Evolutionary conservation across 805 yeast species (phyloP).

Genomic region (Naumovozyma dairenensis): DNA sequence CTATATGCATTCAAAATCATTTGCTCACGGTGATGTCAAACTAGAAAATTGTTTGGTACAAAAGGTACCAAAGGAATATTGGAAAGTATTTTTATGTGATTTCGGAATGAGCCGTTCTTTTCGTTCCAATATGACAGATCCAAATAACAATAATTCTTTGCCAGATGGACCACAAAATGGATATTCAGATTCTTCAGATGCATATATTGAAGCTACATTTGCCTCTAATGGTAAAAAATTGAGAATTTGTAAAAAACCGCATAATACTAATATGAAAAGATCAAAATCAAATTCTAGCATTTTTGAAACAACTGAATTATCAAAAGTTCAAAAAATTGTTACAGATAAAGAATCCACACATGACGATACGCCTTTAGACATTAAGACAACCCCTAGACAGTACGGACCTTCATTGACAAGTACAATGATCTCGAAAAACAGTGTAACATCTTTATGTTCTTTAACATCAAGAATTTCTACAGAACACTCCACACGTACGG

Average conservation of each 20-base stretch:
- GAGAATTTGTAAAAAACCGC: not conserved
- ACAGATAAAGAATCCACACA: slow-evolving; percentile 23
- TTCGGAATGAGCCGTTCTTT: slow-evolving; percentile 65
- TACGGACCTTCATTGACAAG: slow-evolving; percentile 27
- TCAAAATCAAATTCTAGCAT: not conserved
- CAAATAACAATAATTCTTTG: slow-evolving; percentile 9
- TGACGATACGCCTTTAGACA: slow-evolving; percentile 29
- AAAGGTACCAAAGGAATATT: slow-evolving; percentile 21
- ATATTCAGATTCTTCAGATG: not conserved
- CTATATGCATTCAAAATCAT: slow-evolving; percentile 48
- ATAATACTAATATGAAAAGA: not conserved
- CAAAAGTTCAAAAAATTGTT: slow-evolving; percentile 2
- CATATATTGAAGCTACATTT: too few species aligned
- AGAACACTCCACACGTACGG: too few species aligned
- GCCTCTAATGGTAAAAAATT: too few species aligned
- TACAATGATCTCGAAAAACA: too few species aligned
- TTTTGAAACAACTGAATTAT: not conserved
- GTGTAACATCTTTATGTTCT: too few species aligned
- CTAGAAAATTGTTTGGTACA: slow-evolving; percentile 70
- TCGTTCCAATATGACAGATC: slow-evolving; percentile 4
- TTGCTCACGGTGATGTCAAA: slow-evolving; percentile 78
- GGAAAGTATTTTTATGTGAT: slow-evolving; percentile 59
- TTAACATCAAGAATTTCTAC: too few species aligned
- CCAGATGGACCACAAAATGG: slow-evolving; percentile 5
- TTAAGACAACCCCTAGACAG: slow-evolving; percentile 18